Percentiles rank a stretch among this genome's conserved stretches.
These are phyloP conservation scores for Coemansia sp. DNA, from an alignment of 192 early-diverging fungal species.

Conservation along the genomic window DNA sequence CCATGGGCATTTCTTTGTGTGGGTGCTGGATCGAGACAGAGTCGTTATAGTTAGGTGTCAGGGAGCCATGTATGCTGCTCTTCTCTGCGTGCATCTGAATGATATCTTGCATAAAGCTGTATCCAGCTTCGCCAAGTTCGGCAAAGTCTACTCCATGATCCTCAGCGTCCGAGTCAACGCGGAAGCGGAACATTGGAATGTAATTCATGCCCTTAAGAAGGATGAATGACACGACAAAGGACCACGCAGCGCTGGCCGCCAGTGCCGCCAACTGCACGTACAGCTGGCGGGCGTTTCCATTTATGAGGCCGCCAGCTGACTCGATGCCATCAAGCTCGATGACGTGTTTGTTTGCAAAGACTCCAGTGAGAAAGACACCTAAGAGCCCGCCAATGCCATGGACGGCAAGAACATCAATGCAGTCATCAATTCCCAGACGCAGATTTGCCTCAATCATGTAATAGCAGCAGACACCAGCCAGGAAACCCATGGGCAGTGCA, in stretches of 20 bases:
- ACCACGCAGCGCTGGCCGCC: conserved; percentile 62
- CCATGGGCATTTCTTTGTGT: conserved; percentile 23
- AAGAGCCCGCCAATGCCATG: conserved; percentile 71
- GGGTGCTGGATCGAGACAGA: conserved; percentile 24
- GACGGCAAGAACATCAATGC: conserved; percentile 80
- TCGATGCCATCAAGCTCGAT: conserved; percentile 61
- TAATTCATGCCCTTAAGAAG: conserved; percentile 58
- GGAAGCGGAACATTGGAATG: conserved; percentile 57
- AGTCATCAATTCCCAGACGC: conserved; percentile 70
- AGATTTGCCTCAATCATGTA: conserved; percentile 63
- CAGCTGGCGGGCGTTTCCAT: conserved; percentile 68
- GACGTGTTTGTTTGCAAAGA: conserved; percentile 83
- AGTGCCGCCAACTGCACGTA: conserved; percentile 68
- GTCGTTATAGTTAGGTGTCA: conserved; percentile 21
- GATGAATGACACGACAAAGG: conserved; percentile 57
- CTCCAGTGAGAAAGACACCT: conserved; percentile 85
- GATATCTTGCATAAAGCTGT: conserved; percentile 40
- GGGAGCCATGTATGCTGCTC: background rate
- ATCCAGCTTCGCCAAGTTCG: conserved; percentile 55
- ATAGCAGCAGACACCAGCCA: conserved; percentile 67
- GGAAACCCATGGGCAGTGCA: conserved; percentile 71
- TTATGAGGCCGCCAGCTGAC: conserved; percentile 61
- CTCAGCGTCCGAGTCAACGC: conserved; percentile 55
- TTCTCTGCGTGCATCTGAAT: conserved; percentile 10
- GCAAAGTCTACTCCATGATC: conserved; percentile 54